Evolutionary conservation across 2,329 filamentous ascomycete species (phyloP).

Genomic region (Xylaria arbuscula): DNA sequence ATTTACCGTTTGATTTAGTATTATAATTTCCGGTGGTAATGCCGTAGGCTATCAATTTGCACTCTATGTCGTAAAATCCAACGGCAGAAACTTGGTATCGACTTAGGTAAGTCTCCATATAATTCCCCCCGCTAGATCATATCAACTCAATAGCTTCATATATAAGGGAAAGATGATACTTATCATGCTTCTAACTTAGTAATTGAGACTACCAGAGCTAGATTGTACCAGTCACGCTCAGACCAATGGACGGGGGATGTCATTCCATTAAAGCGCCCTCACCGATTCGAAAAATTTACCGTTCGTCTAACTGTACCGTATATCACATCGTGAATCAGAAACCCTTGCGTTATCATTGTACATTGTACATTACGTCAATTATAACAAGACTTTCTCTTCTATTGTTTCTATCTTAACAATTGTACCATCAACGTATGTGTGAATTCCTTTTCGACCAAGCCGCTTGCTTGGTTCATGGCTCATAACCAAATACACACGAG

Average conservation of each 20-base stretch:
- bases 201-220: background rate
- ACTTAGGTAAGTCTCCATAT: too few relatives aligned
- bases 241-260: background rate
- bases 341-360: background rate
- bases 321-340: constrained; percentile 18
- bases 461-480: constrained; percentile 5
- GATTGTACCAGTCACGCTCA: background rate
- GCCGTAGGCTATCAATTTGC: too few relatives aligned
- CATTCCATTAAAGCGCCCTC: background rate
- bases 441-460: background rate
- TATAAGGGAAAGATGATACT: too few relatives aligned
- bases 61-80: too few relatives aligned
- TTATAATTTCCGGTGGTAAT: too few relatives aligned
- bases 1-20: too few relatives aligned
- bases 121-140: too few relatives aligned
- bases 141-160: too few relatives aligned
- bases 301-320: constrained; percentile 7
- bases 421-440: constrained; percentile 35
- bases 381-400: constrained; percentile 8
- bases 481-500: constrained; percentile 6
- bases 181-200: constrained; percentile 13
- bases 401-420: constrained; percentile 12
- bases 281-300: constrained; percentile 31
- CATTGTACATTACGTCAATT: constrained; percentile 29
- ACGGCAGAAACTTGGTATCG: too few relatives aligned